phyloP scores from a whole-genome alignment of 495 filamentous ascomycete species.

The Penicillium samsonianum region DNA sequence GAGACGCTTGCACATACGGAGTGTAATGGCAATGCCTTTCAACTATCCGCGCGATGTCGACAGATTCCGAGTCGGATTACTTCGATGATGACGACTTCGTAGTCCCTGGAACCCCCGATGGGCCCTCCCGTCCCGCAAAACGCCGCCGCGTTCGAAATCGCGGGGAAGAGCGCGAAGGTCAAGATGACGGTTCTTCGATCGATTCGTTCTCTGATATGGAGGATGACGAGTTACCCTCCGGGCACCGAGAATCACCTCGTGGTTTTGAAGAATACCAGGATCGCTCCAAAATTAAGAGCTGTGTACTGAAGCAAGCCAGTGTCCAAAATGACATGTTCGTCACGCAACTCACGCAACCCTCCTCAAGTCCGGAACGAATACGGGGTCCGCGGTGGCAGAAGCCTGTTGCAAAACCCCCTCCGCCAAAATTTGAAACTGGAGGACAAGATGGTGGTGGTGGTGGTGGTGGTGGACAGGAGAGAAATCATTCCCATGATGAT shows the following conservation, averaged over 20 bases:
- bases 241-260: slow-evolving; percentile 15
- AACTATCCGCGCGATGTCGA: slow-evolving; percentile 20
- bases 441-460: neutral
- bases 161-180: slow-evolving; percentile 8
- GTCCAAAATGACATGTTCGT: slow-evolving; percentile 54
- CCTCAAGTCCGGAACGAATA: slow-evolving; percentile 53
- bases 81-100: slow-evolving; percentile 39
- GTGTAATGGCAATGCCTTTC: neutral
- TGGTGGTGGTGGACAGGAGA: slow-evolving; percentile 6
- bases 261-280: slow-evolving; percentile 28
- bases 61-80: slow-evolving; percentile 29
- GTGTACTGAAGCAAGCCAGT: slow-evolving; percentile 44
- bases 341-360: slow-evolving; percentile 53
- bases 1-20: neutral
- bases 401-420: slow-evolving; percentile 28
- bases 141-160: slow-evolving; percentile 34
- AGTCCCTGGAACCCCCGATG: slow-evolving; percentile 25
- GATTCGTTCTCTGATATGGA: slow-evolving; percentile 32
- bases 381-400: slow-evolving; percentile 57
- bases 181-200: slow-evolving; percentile 20
- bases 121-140: slow-evolving; percentile 35
- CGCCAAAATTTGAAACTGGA: slow-evolving; percentile 5
- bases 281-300: slow-evolving; percentile 45
- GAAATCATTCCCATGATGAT: slow-evolving; percentile 29
- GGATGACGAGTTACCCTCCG: slow-evolving; percentile 21